phyloP scores from a whole-genome alignment of 1,284 basidiomycete genomes.

The Xanthoconium separans region DNA sequence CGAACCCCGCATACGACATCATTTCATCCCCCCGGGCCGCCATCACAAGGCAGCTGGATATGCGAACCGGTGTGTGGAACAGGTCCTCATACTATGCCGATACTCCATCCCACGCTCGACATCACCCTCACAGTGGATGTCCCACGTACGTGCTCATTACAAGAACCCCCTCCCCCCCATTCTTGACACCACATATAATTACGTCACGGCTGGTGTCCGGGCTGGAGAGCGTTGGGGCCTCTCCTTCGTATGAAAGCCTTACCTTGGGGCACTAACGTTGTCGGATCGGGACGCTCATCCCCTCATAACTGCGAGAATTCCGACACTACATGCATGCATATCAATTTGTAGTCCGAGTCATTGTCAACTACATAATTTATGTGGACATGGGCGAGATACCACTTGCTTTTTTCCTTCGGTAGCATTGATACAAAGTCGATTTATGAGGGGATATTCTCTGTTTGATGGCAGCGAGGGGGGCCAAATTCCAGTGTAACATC shows the following conservation, averaged over 20 bases:
- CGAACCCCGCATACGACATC: background rate
- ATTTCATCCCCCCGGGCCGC: background rate
- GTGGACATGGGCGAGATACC: no score
- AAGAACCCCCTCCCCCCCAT: background rate
- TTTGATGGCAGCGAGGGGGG: background rate
- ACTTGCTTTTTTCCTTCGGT: no score
- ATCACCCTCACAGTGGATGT: background rate
- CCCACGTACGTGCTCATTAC: background rate
- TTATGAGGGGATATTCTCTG: no score
- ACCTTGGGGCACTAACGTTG: background rate
- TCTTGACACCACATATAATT: conserved; percentile 3
- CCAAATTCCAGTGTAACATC: background rate
- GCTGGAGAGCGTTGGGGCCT: conserved; percentile 65
- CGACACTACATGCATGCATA: no score
- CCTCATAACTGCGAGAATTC: no score
- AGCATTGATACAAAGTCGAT: no score
- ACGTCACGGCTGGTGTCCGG: conserved; percentile 41
- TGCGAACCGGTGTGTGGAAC: background rate
- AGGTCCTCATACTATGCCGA: background rate
- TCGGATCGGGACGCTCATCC: background rate
- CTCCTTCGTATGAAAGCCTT: conserved; percentile 56
- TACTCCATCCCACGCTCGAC: background rate
- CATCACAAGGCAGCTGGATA: background rate
- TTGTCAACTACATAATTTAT: no score
- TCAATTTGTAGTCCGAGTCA: no score